These are phyloP conservation scores for Citrullus colocynthis DNA, from an alignment of 306 rosid species.

Conservation along the genomic window DNA sequence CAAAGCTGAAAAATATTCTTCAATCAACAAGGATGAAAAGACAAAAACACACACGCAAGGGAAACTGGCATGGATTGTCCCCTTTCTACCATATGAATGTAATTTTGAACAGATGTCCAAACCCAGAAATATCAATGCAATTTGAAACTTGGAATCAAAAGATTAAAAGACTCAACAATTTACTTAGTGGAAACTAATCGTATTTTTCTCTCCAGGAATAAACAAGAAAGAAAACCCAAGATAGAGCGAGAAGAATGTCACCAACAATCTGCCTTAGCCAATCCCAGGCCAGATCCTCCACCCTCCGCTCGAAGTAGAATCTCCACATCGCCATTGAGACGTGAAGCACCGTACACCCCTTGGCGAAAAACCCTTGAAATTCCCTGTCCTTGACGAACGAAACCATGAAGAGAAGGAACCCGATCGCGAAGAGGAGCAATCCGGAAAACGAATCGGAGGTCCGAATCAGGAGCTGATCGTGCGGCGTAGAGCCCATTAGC, in stretches of 20 bases:
- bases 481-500: slow-evolving; percentile 85
- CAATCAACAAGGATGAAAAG: not conserved
- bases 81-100: not conserved
- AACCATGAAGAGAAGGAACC: slow-evolving; percentile 78
- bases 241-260: slow-evolving; percentile 55
- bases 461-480: slow-evolving; percentile 80
- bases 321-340: slow-evolving; percentile 82
- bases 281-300: slow-evolving; percentile 87
- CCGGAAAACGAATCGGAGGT: slow-evolving; percentile 96
- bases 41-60: not conserved
- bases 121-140: not conserved
- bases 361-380: slow-evolving; percentile 73
- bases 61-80: not conserved
- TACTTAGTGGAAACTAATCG: slow-evolving; percentile 19
- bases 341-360: slow-evolving; percentile 60
- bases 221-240: slow-evolving; percentile 80
- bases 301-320: slow-evolving; percentile 63
- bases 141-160: not conserved
- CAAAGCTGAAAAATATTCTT: not conserved
- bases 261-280: slow-evolving; percentile 90
- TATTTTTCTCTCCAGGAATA: slow-evolving; percentile 95
- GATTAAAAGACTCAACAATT: not conserved
- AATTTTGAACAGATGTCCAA: not conserved
- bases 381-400: slow-evolving; percentile 69
- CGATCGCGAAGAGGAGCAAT: slow-evolving; percentile 62